Percentiles rank a stretch among this genome's conserved stretches.
These are phyloP conservation scores for Wickerhamomyces kurtzmanii DNA, from an alignment of 805 yeast species.

Conservation along the genomic window DNA sequence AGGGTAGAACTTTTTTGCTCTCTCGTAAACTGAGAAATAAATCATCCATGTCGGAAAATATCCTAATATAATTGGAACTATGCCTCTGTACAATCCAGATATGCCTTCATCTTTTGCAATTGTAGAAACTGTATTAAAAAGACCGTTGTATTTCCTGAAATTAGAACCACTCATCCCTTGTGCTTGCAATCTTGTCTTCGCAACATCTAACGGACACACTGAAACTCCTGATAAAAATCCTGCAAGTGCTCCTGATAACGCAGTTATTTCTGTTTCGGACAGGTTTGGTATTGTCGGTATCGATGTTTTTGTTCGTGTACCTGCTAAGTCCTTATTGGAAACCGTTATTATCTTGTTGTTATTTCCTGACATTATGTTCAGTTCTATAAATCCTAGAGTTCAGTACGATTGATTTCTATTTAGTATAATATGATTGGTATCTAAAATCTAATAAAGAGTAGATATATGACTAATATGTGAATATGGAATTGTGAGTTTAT, in stretches of 20 bases:
- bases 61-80: slow-evolving; percentile 87
- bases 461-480: too few relatives aligned
- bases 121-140: slow-evolving; percentile 50
- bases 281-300: too few relatives aligned
- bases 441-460: too few relatives aligned
- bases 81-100: slow-evolving; percentile 79
- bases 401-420: not conserved
- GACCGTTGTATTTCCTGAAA: slow-evolving; percentile 40
- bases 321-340: slow-evolving; percentile 1
- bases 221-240: slow-evolving; percentile 83
- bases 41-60: slow-evolving; percentile 98
- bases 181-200: slow-evolving; percentile 90
- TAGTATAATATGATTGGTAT: too few relatives aligned
- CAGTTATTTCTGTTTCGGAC: slow-evolving; percentile 49
- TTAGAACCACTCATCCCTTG: slow-evolving; percentile 44
- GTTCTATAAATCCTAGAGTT: not conserved
- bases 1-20: slow-evolving; percentile 52
- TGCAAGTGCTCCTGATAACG: slow-evolving; percentile 87
- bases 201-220: slow-evolving; percentile 94
- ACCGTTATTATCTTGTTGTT: slow-evolving; percentile 5
- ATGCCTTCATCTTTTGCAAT: slow-evolving; percentile 74
- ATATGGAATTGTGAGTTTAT: too few relatives aligned
- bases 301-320: too few relatives aligned
- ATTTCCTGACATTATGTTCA: not conserved
- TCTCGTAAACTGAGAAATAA: slow-evolving; percentile 84